These are phyloP conservation scores for Pyrenophora graminea DNA, from an alignment of 2,329 filamentous ascomycete genomes.

Conservation along the genomic window DNA sequence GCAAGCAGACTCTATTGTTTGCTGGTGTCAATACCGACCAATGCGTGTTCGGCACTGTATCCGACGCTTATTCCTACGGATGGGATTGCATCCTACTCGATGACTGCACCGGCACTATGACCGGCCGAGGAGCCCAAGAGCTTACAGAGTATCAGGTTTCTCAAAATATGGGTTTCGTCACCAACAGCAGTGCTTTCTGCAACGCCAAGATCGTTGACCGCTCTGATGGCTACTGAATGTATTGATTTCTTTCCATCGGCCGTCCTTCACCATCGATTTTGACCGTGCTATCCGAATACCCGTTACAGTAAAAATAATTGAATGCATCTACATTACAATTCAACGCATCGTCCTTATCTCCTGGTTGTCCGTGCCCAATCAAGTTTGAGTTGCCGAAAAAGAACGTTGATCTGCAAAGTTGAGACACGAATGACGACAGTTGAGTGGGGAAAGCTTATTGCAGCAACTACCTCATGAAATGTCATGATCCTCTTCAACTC, in stretches of 20 bases:
- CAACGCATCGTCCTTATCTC: neutral
- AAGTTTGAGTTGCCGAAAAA: conserved; percentile 11
- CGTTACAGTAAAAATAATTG: neutral
- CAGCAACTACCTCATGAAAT: conserved; percentile 22
- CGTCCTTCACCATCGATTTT: neutral
- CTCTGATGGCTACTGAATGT: conserved; percentile 1
- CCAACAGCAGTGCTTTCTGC: conserved; percentile 42
- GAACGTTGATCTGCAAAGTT: conserved; percentile 29
- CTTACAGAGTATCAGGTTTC: conserved; percentile 49
- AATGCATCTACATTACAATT: conserved; percentile 9
- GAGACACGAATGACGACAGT: conserved; percentile 36
- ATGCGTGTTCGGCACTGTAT: conserved; percentile 49
- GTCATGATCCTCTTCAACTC: conserved; percentile 1
- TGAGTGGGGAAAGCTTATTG: conserved; percentile 18
- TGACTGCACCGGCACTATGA: conserved; percentile 51
- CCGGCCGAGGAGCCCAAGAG: conserved; percentile 45
- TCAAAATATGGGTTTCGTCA: conserved; percentile 51
- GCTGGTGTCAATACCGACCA: conserved; percentile 52
- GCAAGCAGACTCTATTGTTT: conserved; percentile 50
- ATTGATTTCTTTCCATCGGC: neutral
- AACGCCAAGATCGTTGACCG: conserved; percentile 22
- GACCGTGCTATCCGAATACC: conserved; percentile 11
- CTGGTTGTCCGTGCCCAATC: conserved; percentile 14
- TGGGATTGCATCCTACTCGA: conserved; percentile 50
- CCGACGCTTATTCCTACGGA: conserved; percentile 48